Conservation (phyloP, 75 land plant genomes). For the Pinus taeda region DNA sequence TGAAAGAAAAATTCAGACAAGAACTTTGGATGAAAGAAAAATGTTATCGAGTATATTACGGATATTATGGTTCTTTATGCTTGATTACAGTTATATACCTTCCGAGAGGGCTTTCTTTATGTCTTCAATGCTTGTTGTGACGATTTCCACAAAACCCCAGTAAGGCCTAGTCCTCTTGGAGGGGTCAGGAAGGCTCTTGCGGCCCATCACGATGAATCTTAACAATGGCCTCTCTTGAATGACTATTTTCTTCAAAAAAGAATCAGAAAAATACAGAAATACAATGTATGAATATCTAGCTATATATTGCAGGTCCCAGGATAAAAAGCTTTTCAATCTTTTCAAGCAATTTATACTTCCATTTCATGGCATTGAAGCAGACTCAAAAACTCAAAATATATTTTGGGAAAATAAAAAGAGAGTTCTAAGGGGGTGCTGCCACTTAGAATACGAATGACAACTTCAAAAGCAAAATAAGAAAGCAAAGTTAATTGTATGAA, state of each 20-base stretch:
- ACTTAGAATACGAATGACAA: no score
- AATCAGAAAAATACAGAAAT: background rate
- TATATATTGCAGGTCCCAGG: background rate
- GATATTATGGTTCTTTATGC: no score
- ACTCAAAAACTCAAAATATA: no score
- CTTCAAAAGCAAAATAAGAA: no score
- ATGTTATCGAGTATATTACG: no score
- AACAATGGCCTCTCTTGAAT: slow-evolving; percentile 54
- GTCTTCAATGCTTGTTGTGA: slow-evolving; percentile 56
- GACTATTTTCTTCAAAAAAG: slow-evolving; percentile 46
- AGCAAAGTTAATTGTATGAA: no score
- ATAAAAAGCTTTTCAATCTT: background rate
- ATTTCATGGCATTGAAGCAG: background rate
- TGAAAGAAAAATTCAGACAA: no score
- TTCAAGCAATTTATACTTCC: background rate
- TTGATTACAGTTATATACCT: slow-evolving; percentile 25
- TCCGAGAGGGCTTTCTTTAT: slow-evolving; percentile 51
- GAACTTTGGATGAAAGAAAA: no score
- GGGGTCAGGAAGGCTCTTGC: slow-evolving; percentile 63
- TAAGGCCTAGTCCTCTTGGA: slow-evolving; percentile 45
- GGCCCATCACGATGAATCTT: slow-evolving; percentile 83
- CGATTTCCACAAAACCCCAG: slow-evolving; percentile 89
- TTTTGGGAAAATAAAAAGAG: background rate
- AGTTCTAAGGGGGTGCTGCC: background rate
- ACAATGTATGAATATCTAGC: background rate